phyloP scores from a whole-genome alignment of 768 basidiomycete genomes.

The Russula sp. region DNA sequence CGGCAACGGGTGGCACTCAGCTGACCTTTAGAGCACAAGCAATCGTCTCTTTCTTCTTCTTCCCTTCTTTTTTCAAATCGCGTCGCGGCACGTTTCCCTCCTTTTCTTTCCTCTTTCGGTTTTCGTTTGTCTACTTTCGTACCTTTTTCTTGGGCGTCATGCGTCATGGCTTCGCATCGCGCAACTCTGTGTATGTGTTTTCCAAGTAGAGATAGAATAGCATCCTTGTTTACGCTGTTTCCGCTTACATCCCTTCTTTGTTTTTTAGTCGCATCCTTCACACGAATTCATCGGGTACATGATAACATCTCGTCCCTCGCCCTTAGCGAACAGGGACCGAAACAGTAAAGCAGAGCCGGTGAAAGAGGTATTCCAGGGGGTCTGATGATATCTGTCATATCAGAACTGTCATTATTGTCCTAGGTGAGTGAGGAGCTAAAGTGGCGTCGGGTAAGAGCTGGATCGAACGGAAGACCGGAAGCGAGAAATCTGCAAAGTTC shows the following conservation, averaged over 20 bases:
- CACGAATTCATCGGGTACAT: background rate
- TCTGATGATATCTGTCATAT: background rate
- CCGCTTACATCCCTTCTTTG: background rate
- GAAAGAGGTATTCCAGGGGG: background rate
- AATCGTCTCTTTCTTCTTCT: background rate
- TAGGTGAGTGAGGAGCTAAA: background rate
- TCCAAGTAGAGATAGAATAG: background rate
- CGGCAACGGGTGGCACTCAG: background rate
- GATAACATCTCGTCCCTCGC: background rate
- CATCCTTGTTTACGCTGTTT: background rate
- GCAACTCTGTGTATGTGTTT: conserved; percentile 9
- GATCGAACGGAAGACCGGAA: conserved; percentile 13
- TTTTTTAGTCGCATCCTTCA: background rate
- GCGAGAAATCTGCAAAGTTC: background rate
- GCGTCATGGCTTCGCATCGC: background rate
- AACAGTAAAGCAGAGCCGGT: background rate
- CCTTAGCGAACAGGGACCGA: background rate
- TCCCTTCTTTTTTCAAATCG: conserved; percentile 1
- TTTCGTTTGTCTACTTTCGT: background rate
- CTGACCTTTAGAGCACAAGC: background rate
- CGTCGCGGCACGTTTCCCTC: background rate
- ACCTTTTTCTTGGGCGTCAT: background rate
- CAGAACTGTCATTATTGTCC: background rate
- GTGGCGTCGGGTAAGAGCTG: background rate
- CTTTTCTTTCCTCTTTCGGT: conserved; percentile 1